Base-by-base conservation (phyloP, 768 basidiomycete genomes). In the Russula griseocarnosa region DNA sequence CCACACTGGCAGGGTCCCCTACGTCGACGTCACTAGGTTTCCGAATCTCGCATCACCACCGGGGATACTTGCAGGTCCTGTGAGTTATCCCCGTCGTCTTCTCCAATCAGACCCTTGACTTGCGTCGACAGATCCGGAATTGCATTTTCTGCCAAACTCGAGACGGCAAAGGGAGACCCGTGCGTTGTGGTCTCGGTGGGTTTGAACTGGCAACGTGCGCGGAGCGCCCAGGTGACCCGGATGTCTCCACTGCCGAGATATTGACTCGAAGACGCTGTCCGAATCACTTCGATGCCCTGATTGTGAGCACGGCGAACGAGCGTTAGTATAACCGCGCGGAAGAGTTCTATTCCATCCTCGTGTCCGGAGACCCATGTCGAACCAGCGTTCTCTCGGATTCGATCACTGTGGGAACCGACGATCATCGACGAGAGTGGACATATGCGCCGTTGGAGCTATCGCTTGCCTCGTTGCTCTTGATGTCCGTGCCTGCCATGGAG, bases 271-370 rank as follows among this genome's bases (percentile, higher is more conserved):
- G 10, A 26, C 51, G 32, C n/a, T n/a, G n/a, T n/a, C n/a, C n/a
- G n/a, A n/a, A n/a, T n/a, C n/a, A n/a, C n/a, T n/a, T n/a, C n/a
- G n/a, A n/a, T n/a, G n/a, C n/a, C n/a, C n/a, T n/a, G n/a, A n/a
- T n/a, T n/a, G 42, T 9, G 62, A 58, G 18, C 62, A 54, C 3
- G 47, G 53, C 22, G 63, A 60, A 16, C 4, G 55, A 59, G n/a
- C 47, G 63, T 34, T 24, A 56, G 20, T 16, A 24, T n/a, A 50
- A 28, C 49, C 22, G 9, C 38, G 30, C 22, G 10, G 20, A 40
- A 52, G 59, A n/a, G n/a, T n/a, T n/a, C n/a, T n/a, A n/a, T n/a
- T n/a, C n/a, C n/a, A n/a, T n/a, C n/a, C n/a, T n/a, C n/a, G n/a
- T n/a, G n/a, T n/a, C n/a, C n/a, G n/a, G n/a, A n/a, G n/a, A n/a